Conservation (phyloP, 371 early-diverging fungal species). For the Vairimorpha apis region DNA sequence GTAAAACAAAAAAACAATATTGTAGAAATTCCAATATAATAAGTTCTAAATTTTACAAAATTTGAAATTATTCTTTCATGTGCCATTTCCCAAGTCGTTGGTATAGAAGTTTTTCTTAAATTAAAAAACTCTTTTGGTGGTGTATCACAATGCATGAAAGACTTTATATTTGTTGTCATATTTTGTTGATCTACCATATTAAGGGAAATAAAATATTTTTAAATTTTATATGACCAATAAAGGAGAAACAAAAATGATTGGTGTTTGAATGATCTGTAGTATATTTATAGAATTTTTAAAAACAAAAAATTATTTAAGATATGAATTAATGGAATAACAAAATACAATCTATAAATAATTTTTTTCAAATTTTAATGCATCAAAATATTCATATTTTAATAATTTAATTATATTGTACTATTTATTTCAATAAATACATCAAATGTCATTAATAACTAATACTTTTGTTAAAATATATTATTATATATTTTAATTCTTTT, state of each 20-base stretch:
- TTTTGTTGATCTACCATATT: not conserved
- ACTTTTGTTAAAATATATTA: too few relatives aligned
- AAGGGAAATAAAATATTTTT: not conserved
- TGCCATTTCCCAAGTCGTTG: not conserved
- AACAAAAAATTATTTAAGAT: not conserved
- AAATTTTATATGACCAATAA: not conserved
- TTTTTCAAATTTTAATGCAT: too few relatives aligned
- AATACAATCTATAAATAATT: too few relatives aligned
- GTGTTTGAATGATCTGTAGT: too few relatives aligned
- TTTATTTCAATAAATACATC: too few relatives aligned
- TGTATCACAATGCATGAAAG: not conserved
- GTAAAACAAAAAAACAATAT: constrained; percentile 1
- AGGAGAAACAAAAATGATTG: not conserved
- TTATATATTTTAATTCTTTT: too few relatives aligned
- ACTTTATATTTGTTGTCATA: not conserved
- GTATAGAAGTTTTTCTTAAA: constrained; percentile 13
- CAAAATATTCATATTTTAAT: too few relatives aligned
- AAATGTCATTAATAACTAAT: too few relatives aligned
- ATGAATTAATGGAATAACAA: not conserved
- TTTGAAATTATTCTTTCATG: constrained; percentile 11
- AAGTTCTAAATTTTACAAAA: constrained; percentile 19
- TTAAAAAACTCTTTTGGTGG: constrained; percentile 18
- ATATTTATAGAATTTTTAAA: too few relatives aligned
- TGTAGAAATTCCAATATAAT: not conserved
- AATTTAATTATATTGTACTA: too few relatives aligned